Evolutionary conservation across 345 rosid genomes (phyloP), one percentile per base, ranked within the genome.

Genomic region (Microcos paniculata): DNA sequence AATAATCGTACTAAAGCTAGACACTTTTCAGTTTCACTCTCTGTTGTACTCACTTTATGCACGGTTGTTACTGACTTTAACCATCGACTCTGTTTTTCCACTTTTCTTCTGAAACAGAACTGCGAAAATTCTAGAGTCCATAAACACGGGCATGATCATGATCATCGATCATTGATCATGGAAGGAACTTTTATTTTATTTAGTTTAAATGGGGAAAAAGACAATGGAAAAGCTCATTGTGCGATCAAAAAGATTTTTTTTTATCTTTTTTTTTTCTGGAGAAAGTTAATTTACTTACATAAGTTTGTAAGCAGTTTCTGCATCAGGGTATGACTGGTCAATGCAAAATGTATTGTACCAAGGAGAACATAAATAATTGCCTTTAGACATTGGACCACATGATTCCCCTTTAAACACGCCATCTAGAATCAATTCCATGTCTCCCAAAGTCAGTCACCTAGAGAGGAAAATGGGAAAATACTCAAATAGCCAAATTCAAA

Each of bases 401-500:
- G 83, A 62, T 72, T 77, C 31, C 80, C 78, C 64, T 26, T 35
- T 53, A 55, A 62, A 68, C 82, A 80, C 80, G 86, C 81, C 56
- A 68, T 15, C 51, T 19, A 55, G 61, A 56, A 65, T 73, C 71
- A 52, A 9, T 57, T 73, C 66, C 52, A 45, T 35, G 70, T 28
- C 42, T 28, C 31, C 3, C 26, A 19, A 9, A 62, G 19, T 48
- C 19, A 16, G 46, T 33, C 45, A 58, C 65, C 65, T 56, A 33
- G 45, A 31, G 19, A 26, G 45, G 24, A 26, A 28, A 33, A 23
- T 5, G 2, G 9, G 35, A 18, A 45, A 38, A 62, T 9, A 3
- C n/a, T n/a, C n/a, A n/a, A n/a, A n/a, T 1, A 0, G 6, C 21
- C 26, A 2, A 5, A 14, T 12, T n/a, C 4, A 56, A n/a, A 67